Evolutionary conservation across 805 yeast species (phyloP), one percentile per base, ranked within the genome.

Genomic region (Diddensiella transvaalensis): DNA sequence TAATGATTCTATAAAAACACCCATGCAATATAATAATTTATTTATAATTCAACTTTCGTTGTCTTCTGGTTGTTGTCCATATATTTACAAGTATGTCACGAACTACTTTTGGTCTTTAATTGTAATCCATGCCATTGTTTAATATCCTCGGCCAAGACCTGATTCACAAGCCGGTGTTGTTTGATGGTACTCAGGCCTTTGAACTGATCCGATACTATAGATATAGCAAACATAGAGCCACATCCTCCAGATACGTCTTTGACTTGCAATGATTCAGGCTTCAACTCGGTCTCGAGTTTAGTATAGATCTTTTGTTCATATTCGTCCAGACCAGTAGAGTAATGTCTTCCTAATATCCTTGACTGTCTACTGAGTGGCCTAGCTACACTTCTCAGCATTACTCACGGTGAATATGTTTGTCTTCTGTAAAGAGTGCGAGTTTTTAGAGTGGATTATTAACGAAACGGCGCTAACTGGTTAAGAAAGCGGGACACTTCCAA

Each of bases 221-320:
- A 70, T 44, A 93, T 91, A 42, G 96, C 88, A 69, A 88, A 93
- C 99, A 93, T 93, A 4, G 97, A 89, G 1, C 99, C 99, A 68
- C 99, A 93, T 0, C 99, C 99, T 17, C 91, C 98, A 22, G 93
- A 83, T 5, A 91, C 81, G 63, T 91, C 98, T 54, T 75, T 72
- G 4, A 91, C 97, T 22, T 75, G 73, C 40, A 90, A 69, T 30
- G 66, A 67, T 24, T 68, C 64, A 1, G 99, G 97, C 4, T 70
- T 56, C 42, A 91, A 77, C 47, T 75, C 75, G 21, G 71, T 65
- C 8, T 72, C 59, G 35, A 89, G 70, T 48, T 79, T 79, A 22
- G 73, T 68, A 60, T 71, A 82, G 22, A 89, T 77, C 62, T 82
- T 73, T 44, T 70, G 63, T 65, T 89, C 96, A 59, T 83, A 82